phyloP scores from a whole-genome alignment of 257 asterid species.

The Primulina eburnea region DNA sequence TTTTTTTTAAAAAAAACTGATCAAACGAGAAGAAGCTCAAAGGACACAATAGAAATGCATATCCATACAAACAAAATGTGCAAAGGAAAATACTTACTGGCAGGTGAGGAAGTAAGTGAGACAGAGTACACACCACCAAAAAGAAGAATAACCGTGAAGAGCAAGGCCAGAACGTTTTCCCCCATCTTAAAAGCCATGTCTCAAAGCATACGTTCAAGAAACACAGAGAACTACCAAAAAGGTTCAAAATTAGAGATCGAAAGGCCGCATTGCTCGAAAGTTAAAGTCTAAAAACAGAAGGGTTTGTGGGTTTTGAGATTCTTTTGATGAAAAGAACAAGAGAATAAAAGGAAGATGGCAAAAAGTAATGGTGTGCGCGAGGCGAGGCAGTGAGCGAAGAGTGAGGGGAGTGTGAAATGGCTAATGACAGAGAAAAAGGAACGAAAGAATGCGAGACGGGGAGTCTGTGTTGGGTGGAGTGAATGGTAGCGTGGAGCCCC shows the following conservation, averaged over 20 bases:
- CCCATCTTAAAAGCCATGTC: slow-evolving; percentile 40
- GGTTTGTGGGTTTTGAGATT: slow-evolving; percentile 39
- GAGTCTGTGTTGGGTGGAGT: neutral
- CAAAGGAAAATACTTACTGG: slow-evolving; percentile 47
- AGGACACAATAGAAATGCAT: slow-evolving; percentile 14
- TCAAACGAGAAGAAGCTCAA: slow-evolving; percentile 37
- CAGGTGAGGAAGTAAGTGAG: slow-evolving; percentile 65
- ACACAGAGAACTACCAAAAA: slow-evolving; percentile 17
- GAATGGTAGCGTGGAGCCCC: neutral
- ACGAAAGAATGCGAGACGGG: slow-evolving; percentile 25
- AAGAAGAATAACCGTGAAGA: slow-evolving; percentile 53
- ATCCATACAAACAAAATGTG: slow-evolving; percentile 27
- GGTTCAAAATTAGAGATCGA: slow-evolving; percentile 27
- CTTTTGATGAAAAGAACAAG: slow-evolving; percentile 36
- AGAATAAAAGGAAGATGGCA: slow-evolving; percentile 16
- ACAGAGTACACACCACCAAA: slow-evolving; percentile 42
- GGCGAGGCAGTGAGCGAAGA: slow-evolving; percentile 27
- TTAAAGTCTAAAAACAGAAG: slow-evolving; percentile 38
- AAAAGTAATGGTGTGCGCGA: slow-evolving; percentile 41
- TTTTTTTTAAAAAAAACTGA: slow-evolving; percentile 10
- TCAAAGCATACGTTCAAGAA: neutral
- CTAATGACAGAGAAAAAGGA: slow-evolving; percentile 26
- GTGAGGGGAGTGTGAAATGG: slow-evolving; percentile 20
- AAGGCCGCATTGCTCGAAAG: slow-evolving; percentile 37
- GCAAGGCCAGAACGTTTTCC: slow-evolving; percentile 31